These are phyloP conservation scores for Cutaneotrichosporon curvatum DNA, from an alignment of 1,284 basidiomycete species.

Conservation along the genomic window DNA sequence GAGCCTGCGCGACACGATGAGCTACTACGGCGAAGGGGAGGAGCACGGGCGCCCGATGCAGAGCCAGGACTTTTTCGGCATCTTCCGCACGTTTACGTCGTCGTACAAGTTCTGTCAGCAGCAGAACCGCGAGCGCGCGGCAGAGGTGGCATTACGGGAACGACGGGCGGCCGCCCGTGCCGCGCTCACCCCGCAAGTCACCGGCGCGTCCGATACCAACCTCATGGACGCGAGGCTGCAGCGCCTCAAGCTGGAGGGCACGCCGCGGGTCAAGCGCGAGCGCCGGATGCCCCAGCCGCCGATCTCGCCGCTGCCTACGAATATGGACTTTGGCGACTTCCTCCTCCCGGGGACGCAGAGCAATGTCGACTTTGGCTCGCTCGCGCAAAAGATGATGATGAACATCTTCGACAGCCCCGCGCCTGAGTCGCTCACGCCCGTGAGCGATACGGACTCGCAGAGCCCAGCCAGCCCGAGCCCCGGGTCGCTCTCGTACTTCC, in stretches of 20 bases:
- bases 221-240: slow-evolving; percentile 66
- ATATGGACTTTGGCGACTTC: slow-evolving; percentile 46
- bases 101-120: slow-evolving; percentile 85
- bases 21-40: slow-evolving; percentile 85
- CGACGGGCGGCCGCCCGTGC: slow-evolving; percentile 34
- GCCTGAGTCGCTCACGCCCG: neutral
- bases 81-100: slow-evolving; percentile 89
- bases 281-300: slow-evolving; percentile 40
- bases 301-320: slow-evolving; percentile 44
- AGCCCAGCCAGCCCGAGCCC: neutral
- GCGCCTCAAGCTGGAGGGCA: slow-evolving; percentile 60
- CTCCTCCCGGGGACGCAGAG: slow-evolving; percentile 44
- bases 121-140: slow-evolving; percentile 56
- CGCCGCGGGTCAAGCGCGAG: slow-evolving; percentile 50
- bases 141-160: slow-evolving; percentile 46
- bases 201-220: slow-evolving; percentile 49
- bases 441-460: neutral
- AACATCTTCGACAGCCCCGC: slow-evolving; percentile 14
- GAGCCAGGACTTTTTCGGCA: slow-evolving; percentile 73
- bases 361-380: slow-evolving; percentile 31
- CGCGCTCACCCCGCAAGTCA: slow-evolving; percentile 41
- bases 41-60: slow-evolving; percentile 50
- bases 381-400: slow-evolving; percentile 32
- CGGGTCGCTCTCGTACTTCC: neutral
- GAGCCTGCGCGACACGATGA: slow-evolving; percentile 71